phyloP scores from a whole-genome alignment of 2,329 filamentous ascomycete species.

The Neofusicoccum ribis region DNA sequence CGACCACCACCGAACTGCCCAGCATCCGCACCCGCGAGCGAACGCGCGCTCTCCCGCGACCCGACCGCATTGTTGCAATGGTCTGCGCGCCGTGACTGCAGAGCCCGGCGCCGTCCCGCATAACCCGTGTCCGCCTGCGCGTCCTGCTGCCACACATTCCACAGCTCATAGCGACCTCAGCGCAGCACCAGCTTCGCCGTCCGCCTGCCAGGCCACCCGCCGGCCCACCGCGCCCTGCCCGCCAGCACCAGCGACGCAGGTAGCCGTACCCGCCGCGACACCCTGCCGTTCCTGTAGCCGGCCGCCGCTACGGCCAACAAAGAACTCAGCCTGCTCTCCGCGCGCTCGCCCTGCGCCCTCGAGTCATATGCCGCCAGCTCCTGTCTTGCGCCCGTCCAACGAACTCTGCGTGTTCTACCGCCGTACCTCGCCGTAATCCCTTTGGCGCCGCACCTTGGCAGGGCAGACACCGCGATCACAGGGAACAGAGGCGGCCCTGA shows the following conservation, averaged over 20 bases:
- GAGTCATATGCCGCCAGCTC: not conserved
- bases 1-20: not conserved
- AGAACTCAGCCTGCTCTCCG: not conserved
- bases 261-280: not conserved
- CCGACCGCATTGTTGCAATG: not conserved
- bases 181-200: slow-evolving; percentile 1
- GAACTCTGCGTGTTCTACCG: not conserved
- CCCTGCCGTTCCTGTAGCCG: not conserved
- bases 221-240: not conserved
- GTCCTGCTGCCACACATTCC: slow-evolving; percentile 9
- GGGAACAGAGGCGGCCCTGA: not conserved
- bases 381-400: not conserved
- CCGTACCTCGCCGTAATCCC: not conserved
- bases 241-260: not conserved
- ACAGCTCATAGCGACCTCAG: not conserved
- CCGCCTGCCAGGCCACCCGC: not conserved
- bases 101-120: slow-evolving; percentile 3
- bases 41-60: not conserved
- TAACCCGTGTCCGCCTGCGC: not conserved
- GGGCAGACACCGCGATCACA: not conserved
- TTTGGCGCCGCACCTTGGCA: not conserved
- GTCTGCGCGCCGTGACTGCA: slow-evolving; percentile 2
- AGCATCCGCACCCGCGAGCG: not conserved
- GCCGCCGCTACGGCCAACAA: not conserved
- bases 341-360: not conserved